Evolutionary conservation across 1,139 yeast species (phyloP).

Genomic region (Yamadazyma sp.): DNA sequence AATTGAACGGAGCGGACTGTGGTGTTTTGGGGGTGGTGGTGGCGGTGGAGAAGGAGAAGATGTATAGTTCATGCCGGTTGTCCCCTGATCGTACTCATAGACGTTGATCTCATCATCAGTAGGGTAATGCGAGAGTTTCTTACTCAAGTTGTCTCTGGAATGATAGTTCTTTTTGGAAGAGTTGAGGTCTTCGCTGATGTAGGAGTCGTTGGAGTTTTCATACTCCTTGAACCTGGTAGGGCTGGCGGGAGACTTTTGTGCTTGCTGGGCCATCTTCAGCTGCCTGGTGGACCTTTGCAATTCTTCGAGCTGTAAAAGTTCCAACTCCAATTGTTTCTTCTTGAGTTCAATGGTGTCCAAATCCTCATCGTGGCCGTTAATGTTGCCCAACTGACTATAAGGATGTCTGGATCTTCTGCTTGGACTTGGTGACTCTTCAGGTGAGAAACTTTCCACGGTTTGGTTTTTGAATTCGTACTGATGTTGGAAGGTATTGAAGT

Average conservation of each 20-base stretch:
- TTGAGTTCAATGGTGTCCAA: constrained; percentile 33
- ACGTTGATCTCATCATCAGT: constrained; percentile 27
- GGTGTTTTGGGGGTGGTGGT: constrained; percentile 51
- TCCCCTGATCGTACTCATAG: constrained; percentile 17
- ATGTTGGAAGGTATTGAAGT: constrained; percentile 7
- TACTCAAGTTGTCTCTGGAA: constrained; percentile 41
- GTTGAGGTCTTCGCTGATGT: constrained; percentile 36
- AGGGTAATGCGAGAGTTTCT: constrained; percentile 28
- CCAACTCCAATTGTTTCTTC: constrained; percentile 42
- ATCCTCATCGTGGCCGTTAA: constrained; percentile 12
- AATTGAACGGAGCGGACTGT: constrained; percentile 7
- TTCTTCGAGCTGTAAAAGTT: constrained; percentile 37
- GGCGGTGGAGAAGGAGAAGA: constrained; percentile 43
- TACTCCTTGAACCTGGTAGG: constrained; percentile 13
- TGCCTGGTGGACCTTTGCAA: constrained; percentile 30
- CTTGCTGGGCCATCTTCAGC: constrained; percentile 13
- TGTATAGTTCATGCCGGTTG: constrained; percentile 4
- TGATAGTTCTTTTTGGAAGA: constrained; percentile 32
- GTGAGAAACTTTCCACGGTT: constrained; percentile 28
- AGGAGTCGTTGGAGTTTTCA: constrained; percentile 28
- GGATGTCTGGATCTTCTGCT: constrained; percentile 9
- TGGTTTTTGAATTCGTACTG: constrained; percentile 20
- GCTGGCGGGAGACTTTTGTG: constrained; percentile 9
- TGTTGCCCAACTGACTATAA: constrained; percentile 3
- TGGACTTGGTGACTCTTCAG: constrained; percentile 23